phyloP scores from a whole-genome alignment of 129 eudicot genomes.

The Arctium lappa region DNA sequence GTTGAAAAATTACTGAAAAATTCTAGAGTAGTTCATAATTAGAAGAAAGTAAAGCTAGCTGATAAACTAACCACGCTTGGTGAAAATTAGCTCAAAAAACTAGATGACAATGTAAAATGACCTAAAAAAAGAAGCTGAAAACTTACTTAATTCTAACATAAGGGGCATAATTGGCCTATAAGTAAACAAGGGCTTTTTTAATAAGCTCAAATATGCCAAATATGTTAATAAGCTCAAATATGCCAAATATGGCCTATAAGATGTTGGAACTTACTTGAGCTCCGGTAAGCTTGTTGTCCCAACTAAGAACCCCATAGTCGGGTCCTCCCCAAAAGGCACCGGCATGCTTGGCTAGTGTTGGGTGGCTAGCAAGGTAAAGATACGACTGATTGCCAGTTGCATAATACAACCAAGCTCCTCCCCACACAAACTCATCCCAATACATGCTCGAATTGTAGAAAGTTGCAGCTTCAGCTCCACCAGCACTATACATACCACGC shows the following conservation, averaged over 20 bases:
- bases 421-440: slow-evolving; percentile 95
- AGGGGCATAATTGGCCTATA: background rate
- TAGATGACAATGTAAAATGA: background rate
- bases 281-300: slow-evolving; percentile 97
- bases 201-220: background rate
- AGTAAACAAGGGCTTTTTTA: background rate
- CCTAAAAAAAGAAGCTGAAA: background rate
- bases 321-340: slow-evolving; percentile 97
- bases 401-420: slow-evolving; percentile 85
- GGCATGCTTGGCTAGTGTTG: slow-evolving; percentile 75
- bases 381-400: slow-evolving; percentile 86
- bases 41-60: no score
- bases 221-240: background rate
- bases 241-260: background rate
- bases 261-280: slow-evolving; percentile 65
- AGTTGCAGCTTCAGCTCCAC: slow-evolving; percentile 59
- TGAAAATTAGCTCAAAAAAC: background rate
- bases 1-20: no score
- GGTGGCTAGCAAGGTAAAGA: slow-evolving; percentile 71
- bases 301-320: slow-evolving; percentile 80
- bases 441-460: slow-evolving; percentile 82
- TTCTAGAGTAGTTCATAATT: no score
- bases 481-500: slow-evolving; percentile 76
- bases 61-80: background rate
- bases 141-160: background rate